Percentiles rank a stretch among this genome's conserved stretches.
phyloP scores from a whole-genome alignment of 208 protist genomes.

The Angomonas ambiguus region DNA sequence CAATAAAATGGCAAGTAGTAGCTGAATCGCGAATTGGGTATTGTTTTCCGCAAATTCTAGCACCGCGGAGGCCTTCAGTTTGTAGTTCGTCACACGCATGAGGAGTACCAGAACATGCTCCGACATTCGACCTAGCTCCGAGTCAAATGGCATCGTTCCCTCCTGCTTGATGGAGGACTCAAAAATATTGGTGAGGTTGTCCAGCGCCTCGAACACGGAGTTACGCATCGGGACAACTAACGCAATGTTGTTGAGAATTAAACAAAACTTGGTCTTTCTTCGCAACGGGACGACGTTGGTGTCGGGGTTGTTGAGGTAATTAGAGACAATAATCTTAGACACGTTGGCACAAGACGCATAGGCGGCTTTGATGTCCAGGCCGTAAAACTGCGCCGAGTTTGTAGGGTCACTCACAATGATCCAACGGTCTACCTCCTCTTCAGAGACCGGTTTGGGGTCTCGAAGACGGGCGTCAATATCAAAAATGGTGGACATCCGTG shows the following conservation, averaged over 20 bases:
- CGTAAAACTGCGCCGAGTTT: slow-evolving; percentile 47
- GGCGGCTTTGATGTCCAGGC: slow-evolving; percentile 29
- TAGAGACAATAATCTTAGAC: slow-evolving; percentile 40
- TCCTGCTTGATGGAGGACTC: slow-evolving; percentile 83
- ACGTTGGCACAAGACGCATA: slow-evolving; percentile 29
- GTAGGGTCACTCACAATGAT: slow-evolving; percentile 52
- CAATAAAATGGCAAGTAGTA: slow-evolving; percentile 87
- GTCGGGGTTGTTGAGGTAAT: slow-evolving; percentile 82
- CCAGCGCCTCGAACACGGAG: slow-evolving; percentile 70
- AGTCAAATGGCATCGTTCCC: slow-evolving; percentile 82
- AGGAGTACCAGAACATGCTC: slow-evolving; percentile 90
- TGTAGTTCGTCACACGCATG: slow-evolving; percentile 86
- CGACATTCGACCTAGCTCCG: slow-evolving; percentile 89
- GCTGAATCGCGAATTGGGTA: slow-evolving; percentile 89
- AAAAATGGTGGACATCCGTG: slow-evolving; percentile 28
- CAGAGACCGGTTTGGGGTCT: slow-evolving; percentile 25
- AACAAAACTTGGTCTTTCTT: slow-evolving; percentile 79
- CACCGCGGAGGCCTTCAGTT: slow-evolving; percentile 82
- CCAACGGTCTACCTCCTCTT: slow-evolving; percentile 67
- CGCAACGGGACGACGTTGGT: slow-evolving; percentile 62
- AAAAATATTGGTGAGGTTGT: slow-evolving; percentile 77
- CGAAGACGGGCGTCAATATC: slow-evolving; percentile 53
- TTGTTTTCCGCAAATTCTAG: slow-evolving; percentile 89
- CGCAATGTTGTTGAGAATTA: slow-evolving; percentile 88
- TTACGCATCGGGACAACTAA: slow-evolving; percentile 63